Conservation (phyloP, 1,284 basidiomycete genomes). For the Macrocystidia cucumis region DNA sequence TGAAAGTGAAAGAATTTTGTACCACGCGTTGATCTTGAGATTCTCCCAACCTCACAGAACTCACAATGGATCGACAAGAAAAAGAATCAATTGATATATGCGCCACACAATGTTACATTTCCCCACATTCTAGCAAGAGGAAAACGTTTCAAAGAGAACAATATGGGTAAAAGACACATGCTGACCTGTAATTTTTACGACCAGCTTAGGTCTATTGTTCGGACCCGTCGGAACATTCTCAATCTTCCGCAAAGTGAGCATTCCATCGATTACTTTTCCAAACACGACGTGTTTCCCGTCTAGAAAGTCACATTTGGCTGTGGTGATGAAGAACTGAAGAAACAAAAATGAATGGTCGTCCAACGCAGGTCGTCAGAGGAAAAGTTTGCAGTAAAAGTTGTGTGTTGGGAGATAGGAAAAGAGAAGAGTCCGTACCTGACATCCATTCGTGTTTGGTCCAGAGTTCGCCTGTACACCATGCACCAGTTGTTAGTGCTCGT, state of each 20-base stretch:
- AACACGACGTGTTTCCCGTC: conserved; percentile 95
- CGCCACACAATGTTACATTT: conserved; percentile 11
- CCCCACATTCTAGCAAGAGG: conserved; percentile 13
- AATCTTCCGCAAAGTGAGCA: conserved; percentile 89
- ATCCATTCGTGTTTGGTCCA: conserved; percentile 88
- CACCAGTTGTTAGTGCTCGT: no score
- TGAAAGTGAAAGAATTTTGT: no score
- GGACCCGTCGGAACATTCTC: conserved; percentile 90
- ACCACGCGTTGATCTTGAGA: no score
- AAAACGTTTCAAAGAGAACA: not conserved
- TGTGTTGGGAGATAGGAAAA: conserved; percentile 1
- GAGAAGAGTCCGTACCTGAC: conserved; percentile 47
- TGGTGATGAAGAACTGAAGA: conserved; percentile 91
- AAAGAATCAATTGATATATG: no score
- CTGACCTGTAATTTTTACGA: conserved; percentile 79
- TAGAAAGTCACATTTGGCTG: conserved; percentile 88
- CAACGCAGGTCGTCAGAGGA: no score
- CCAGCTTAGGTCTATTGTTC: conserved; percentile 80
- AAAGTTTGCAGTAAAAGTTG: no score
- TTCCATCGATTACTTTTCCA: conserved; percentile 82
- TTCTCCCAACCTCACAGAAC: no score
- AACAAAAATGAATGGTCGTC: no score
- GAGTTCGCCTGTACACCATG: conserved; percentile 96
- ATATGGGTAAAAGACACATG: conserved; percentile 2
- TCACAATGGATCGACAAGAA: no score